These are phyloP conservation scores for Orbilia brochopaga DNA, from an alignment of 2,329 filamentous ascomycete species.

Conservation along the genomic window DNA sequence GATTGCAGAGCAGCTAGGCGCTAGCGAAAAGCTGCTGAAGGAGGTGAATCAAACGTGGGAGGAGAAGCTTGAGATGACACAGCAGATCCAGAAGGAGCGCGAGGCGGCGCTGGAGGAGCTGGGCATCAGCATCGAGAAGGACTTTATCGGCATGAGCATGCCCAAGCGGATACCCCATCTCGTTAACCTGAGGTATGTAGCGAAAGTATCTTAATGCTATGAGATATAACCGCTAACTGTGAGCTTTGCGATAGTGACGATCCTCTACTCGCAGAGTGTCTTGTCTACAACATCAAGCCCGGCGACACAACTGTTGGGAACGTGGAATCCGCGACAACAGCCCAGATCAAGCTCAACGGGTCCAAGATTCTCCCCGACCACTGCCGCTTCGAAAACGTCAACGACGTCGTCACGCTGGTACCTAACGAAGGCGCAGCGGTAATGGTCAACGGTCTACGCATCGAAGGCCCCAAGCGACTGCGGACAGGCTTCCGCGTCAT, in stretches of 20 bases:
- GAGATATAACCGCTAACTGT: background rate
- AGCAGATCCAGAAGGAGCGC: slow-evolving; percentile 96
- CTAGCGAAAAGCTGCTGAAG: slow-evolving; percentile 83
- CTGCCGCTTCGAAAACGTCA: slow-evolving; percentile 90
- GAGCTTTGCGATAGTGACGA: slow-evolving; percentile 65
- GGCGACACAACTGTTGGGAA: slow-evolving; percentile 94
- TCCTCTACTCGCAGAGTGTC: slow-evolving; percentile 88
- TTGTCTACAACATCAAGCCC: slow-evolving; percentile 97
- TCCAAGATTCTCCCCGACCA: slow-evolving; percentile 91
- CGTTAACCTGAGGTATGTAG: slow-evolving; percentile 77
- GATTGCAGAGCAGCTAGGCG: slow-evolving; percentile 92
- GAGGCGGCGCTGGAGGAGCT: slow-evolving; percentile 94
- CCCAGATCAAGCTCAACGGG: slow-evolving; percentile 91
- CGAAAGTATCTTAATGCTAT: background rate
- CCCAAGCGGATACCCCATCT: slow-evolving; percentile 99
- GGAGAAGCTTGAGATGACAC: slow-evolving; percentile 90
- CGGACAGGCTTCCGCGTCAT: slow-evolving; percentile 95
- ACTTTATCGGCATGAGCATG: slow-evolving; percentile 90
- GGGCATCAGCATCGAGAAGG: slow-evolving; percentile 98
- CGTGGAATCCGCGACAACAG: slow-evolving; percentile 79
- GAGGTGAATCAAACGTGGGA: slow-evolving; percentile 99
- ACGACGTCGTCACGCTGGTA: slow-evolving; percentile 89
- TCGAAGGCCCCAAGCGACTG: slow-evolving; percentile 82
- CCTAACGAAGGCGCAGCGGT: slow-evolving; percentile 91
- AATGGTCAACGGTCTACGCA: slow-evolving; percentile 94